These are phyloP conservation scores for Pyrus hybrid DNA, from an alignment of 331 rosid species.

Conservation along the genomic window DNA sequence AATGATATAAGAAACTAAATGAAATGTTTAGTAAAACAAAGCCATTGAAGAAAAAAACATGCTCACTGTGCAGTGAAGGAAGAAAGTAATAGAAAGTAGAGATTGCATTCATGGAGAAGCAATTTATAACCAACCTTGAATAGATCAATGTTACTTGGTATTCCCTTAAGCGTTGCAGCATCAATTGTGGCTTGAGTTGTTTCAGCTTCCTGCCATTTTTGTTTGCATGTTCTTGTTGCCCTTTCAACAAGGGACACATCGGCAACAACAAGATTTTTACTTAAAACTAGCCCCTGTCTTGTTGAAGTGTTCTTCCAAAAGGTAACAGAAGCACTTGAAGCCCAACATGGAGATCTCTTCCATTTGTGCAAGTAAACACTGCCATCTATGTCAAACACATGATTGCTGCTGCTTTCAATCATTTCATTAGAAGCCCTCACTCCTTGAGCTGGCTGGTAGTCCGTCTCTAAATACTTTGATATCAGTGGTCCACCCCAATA, in stretches of 20 bases:
- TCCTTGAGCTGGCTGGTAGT: conserved; percentile 27
- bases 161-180: conserved; percentile 88
- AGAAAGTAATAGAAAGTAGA: not conserved
- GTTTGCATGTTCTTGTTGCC: conserved; percentile 64
- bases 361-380: conserved; percentile 84
- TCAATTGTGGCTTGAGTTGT: conserved; percentile 94
- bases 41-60: not conserved
- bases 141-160: conserved; percentile 97
- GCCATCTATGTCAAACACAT: conserved; percentile 82
- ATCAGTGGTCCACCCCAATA: conserved; percentile 82
- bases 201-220: conserved; percentile 51
- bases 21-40: not conserved
- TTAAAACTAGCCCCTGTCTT: conserved; percentile 64
- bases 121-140: conserved; percentile 59
- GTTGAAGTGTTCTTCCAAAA: conserved; percentile 75
- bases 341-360: conserved; percentile 89
- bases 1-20: conserved; percentile 8
- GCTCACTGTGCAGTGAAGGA: not conserved
- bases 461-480: conserved; percentile 36
- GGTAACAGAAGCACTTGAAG: conserved; percentile 45
- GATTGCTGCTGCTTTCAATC: conserved; percentile 39
- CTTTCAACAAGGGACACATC: conserved; percentile 60
- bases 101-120: not conserved
- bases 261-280: conserved; percentile 83
- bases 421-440: conserved; percentile 38